Base-by-base conservation (phyloP, 2,329 filamentous ascomycete species). In the Ascochyta fabae region DNA sequence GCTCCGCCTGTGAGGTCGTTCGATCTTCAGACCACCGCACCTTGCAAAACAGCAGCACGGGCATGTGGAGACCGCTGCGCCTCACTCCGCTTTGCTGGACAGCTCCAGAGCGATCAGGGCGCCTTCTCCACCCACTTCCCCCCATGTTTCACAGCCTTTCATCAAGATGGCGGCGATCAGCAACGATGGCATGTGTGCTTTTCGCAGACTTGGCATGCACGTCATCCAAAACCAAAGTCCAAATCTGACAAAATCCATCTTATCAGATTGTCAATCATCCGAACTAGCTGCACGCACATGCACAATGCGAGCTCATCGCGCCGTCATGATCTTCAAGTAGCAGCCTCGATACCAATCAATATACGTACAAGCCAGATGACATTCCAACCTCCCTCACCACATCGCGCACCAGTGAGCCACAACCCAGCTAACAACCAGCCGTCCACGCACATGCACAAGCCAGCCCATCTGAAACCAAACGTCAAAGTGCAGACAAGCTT, bases 191-290 rank as follows among this genome's bases (percentile, higher is more conserved):
- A 41, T 16, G 23, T 27, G 12, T 24, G n/a, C 7, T 31, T 15
- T 15, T 42, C 22, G 6, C 19, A 23, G 24, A 10, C 47, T 56
- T 46, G 46, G 41, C 53, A 67, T 66, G 60, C 62, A 68, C 63
- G 61, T 64, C 66, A 68, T 64, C 22, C 43, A 47, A 45, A 26
- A 53, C 47, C 52, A 48, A 39, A 16, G 48, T 56, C 44, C 40
- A 56, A 48, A 57, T 58, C 50, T 56, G 39, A 33, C 35, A 42
- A 15, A 31, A 34, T 45, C 48, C 47, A 66, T 65, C 65, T 65
- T 61, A 66, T 66, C 58, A 62, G 59, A 67, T 67, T 53, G 29
- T 38, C 8, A 38, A 44, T 52, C 62, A 52, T 54, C 40, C 22
- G 19, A 24, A 19, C 16, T 15, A 15, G 16, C 34, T 36, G 29